phyloP scores from a whole-genome alignment of 2,329 filamentous ascomycete species.

The Ophiocordyceps polyrhachis-furcata region DNA sequence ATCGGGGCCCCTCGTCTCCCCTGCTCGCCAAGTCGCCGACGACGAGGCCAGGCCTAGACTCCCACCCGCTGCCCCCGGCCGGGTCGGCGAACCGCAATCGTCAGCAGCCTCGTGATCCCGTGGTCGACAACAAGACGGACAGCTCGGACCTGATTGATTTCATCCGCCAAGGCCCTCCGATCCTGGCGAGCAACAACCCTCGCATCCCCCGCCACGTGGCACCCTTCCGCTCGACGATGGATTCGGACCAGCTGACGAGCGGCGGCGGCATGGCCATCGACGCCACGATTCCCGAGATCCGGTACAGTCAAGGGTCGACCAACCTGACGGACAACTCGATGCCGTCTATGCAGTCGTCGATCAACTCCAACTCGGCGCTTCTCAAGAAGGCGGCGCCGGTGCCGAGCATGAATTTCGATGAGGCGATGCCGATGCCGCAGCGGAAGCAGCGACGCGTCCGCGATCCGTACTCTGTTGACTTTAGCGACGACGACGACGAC shows the following conservation, averaged over 20 bases:
- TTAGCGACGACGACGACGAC: constrained; percentile 43
- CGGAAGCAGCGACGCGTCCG: constrained; percentile 61
- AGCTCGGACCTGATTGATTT: constrained; percentile 90
- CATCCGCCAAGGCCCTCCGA: constrained; percentile 69
- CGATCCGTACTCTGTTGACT: constrained; percentile 88
- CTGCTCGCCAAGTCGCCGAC: constrained; percentile 5
- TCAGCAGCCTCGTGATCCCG: constrained; percentile 54
- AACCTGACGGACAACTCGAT: constrained; percentile 38
- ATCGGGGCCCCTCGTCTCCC: constrained; percentile 16
- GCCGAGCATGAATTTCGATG: constrained; percentile 22
- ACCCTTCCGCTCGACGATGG: constrained; percentile 69
- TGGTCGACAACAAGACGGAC: constrained; percentile 40
- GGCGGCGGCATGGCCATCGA: constrained; percentile 38
- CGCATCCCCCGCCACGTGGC: constrained; percentile 70
- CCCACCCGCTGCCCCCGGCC: constrained; percentile 12
- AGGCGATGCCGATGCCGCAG: constrained; percentile 40
- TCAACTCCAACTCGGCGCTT: constrained; percentile 60
- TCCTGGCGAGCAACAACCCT: constrained; percentile 32
- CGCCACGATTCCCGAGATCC: constrained; percentile 34
- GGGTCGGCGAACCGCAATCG: constrained; percentile 26
- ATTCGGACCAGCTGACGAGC: constrained; percentile 55
- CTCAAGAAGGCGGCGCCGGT: constrained; percentile 20
- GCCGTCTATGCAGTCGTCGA: constrained; percentile 40
- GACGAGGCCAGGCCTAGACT: constrained; percentile 18
- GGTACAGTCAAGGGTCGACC: constrained; percentile 37